These are phyloP conservation scores for Lactifluus hygrophoroides DNA, from an alignment of 768 basidiomycete species.

Conservation along the genomic window DNA sequence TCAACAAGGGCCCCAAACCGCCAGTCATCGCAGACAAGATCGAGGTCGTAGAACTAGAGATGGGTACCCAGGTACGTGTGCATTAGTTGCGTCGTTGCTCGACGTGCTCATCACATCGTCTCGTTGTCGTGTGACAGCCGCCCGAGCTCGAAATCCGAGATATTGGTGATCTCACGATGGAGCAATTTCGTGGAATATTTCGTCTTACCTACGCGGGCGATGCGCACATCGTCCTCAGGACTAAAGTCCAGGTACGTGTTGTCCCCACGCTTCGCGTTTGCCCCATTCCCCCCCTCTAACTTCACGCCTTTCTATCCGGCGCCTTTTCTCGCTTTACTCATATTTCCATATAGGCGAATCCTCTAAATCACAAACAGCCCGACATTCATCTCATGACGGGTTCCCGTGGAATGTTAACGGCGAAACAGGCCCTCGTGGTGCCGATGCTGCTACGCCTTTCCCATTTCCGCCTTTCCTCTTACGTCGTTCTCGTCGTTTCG, in stretches of 20 bases:
- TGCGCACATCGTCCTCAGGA: too few relatives aligned
- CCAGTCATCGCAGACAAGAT: too few relatives aligned
- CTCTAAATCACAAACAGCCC: too few relatives aligned
- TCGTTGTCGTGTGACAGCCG: slow-evolving; percentile 43
- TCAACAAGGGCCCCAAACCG: too few relatives aligned
- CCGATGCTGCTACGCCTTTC: slow-evolving; percentile 97
- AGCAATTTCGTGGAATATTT: too few relatives aligned
- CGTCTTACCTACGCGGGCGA: slow-evolving; percentile 91
- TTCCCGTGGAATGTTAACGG: too few relatives aligned
- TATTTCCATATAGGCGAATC: slow-evolving; percentile 42
- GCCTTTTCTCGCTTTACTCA: neutral
- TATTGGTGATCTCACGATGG: slow-evolving; percentile 96
- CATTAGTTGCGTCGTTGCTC: neutral
- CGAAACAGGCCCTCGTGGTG: slow-evolving; percentile 90
- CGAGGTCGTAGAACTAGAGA: slow-evolving; percentile 96
- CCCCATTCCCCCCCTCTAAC: neutral
- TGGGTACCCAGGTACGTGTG: slow-evolving; percentile 81
- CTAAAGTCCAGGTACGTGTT: slow-evolving; percentile 78
- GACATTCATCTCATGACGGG: too few relatives aligned
- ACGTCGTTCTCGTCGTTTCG: too few relatives aligned
- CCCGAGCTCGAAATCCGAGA: slow-evolving; percentile 96
- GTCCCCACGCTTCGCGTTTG: neutral
- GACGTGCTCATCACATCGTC: neutral
- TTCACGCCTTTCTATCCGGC: too few relatives aligned
- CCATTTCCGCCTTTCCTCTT: slow-evolving; percentile 86